These are phyloP conservation scores for Hypoxylon subgilvum DNA, from an alignment of 495 filamentous ascomycete species.

Conservation along the genomic window DNA sequence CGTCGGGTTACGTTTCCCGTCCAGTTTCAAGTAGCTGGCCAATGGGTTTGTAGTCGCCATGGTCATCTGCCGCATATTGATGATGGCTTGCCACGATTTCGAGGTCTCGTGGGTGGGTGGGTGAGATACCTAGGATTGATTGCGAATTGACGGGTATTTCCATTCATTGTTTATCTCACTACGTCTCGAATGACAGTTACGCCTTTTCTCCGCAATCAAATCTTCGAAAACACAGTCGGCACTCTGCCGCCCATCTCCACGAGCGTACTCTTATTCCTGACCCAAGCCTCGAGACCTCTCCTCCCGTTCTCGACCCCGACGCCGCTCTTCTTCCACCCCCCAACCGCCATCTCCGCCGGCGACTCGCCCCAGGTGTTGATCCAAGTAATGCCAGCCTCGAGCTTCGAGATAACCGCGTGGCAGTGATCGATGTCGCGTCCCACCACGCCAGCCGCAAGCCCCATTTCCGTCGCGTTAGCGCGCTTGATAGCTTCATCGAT, in stretches of 20 bases:
- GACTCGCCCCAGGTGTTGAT: slow-evolving; percentile 59
- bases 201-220: slow-evolving; percentile 40
- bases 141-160: too few species aligned
- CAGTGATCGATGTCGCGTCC: slow-evolving; percentile 73
- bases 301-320: slow-evolving; percentile 65
- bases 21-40: too few species aligned
- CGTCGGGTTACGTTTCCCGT: too few species aligned
- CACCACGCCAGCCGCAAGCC: slow-evolving; percentile 80
- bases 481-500: slow-evolving; percentile 70
- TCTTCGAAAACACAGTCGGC: slow-evolving; percentile 68
- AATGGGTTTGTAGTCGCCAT: too few species aligned
- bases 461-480: slow-evolving; percentile 75
- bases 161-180: too few species aligned
- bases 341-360: slow-evolving; percentile 59
- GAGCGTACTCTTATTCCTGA: slow-evolving; percentile 80
- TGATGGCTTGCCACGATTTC: too few species aligned
- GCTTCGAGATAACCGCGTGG: slow-evolving; percentile 68
- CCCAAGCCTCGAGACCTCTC: slow-evolving; percentile 76
- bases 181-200: too few species aligned
- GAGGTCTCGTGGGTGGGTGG: too few species aligned
- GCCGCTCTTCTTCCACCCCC: slow-evolving; percentile 58
- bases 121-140: too few species aligned
- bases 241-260: slow-evolving; percentile 76
- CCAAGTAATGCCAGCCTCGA: slow-evolving; percentile 71
- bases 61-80: too few species aligned